Evolutionary conservation across 2,329 filamentous ascomycete species (phyloP), one percentile per base, ranked within the genome.

Genomic region (Colletotrichum sp.): DNA sequence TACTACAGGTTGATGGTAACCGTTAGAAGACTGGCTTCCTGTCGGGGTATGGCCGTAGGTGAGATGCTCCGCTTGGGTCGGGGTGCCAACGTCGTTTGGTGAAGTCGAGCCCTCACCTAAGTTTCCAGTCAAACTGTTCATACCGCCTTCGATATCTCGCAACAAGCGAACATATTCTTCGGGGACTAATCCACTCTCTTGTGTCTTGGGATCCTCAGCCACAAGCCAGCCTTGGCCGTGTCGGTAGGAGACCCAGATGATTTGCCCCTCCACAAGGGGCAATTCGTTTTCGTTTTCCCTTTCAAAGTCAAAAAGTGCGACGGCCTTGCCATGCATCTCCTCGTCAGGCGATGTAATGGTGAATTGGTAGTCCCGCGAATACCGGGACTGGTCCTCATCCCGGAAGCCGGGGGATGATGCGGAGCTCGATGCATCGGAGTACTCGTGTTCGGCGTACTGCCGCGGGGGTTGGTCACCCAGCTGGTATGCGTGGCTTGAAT

Each of bases 201-300:
- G 95, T 1, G 96, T 98, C 84, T 95, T 96, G 15, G 96, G 96
- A 81, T 99, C 97, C 86, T 98, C 95, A 6, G 97, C 97, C 28
- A 99, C 97, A 68, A 99, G 90, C 97, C 97, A 99, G 71, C 97
- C 97, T 85, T 98, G 96, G 19, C 96, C 96, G 82, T 98, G 96
- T 59, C 97, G 91, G 84, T 98, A 99, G 19, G 95, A 98, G 28
- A 99, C 96, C 88, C 97, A 94, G 72, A 99, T 98, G 73, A 98
- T 95, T 82, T 99, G 97, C 8, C 97, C 97, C 85, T 99, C 97
- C 1, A 95, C 93, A 63, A 99, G 87, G 6, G 96, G 95, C 73
- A 99, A 87, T 84, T 99, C 97, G 82, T 98, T 99, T 83, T 98
- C 96, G 83, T 98, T 98, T 84, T 98, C 96, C 36, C 96, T 92